Base-by-base conservation (phyloP, 768 basidiomycete species). In the Xerocomellus amylosporus region DNA sequence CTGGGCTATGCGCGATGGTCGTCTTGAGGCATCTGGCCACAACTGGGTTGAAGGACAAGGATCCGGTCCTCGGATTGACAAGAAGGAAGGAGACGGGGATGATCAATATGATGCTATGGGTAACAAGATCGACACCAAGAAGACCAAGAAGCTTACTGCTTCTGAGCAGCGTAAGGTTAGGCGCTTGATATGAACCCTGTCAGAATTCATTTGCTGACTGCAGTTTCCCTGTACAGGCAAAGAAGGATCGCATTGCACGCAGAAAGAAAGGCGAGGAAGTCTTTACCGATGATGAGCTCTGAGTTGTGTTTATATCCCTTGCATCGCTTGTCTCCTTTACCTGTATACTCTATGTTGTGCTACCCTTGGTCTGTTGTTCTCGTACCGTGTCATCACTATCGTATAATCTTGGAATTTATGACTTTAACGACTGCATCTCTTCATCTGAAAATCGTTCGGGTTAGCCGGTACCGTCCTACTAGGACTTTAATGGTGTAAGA, bases 1-100 rank as follows among this genome's bases (percentile, higher is more conserved):
- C 39, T 98, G 97, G 97, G 96, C 97, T 38, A 99, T 98, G 97
- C 87, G 90, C 47, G 93, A 98, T 71, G 97, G 97, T 67, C 86
- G 79, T 64, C 86, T 98, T 60, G 93, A 95, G 78, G 93, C 96
- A 7, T 98, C 95, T 41, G 95, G 94, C 58, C 93, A 96, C 82
- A 96, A 97, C 84, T 97, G 95, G 96, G 93, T 97, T 68, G 97
- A 98, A 76, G 97, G 97, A 45, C 97, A 99, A 74, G 97, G 97
- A 52, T 81, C 93, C 19, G 96, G 96, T 12, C 73, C 93, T 41
- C 86, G 95, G 54, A 98, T 99, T 65, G 97, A 97, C 83, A 90
- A 93, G 85, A 83, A 83, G 67, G 89, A 83, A 7, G 95, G 87
- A 46, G 92, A 92, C 63, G 95, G 97, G 58, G 92, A 95, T 46